phyloP scores from a whole-genome alignment of 805 yeast genomes.

The Spathaspora gorwiae region DNA sequence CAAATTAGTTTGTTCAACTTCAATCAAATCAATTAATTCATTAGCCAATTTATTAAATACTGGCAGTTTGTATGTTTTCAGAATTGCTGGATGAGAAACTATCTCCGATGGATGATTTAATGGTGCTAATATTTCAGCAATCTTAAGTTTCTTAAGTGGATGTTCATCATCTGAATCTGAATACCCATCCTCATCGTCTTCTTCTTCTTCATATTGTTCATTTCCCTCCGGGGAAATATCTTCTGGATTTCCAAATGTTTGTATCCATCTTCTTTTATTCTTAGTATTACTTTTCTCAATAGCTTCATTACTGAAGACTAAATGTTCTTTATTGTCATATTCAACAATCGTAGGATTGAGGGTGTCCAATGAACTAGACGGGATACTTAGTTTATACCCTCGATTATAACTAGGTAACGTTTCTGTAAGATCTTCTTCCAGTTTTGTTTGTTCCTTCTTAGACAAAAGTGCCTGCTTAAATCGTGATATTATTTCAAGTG shows the following conservation, averaged over 20 bases:
- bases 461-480: conserved; percentile 32
- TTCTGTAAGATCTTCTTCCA: conserved; percentile 7
- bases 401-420: conserved; percentile 14
- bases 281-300: conserved; percentile 23
- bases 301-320: conserved; percentile 33
- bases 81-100: conserved; percentile 62
- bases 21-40: conserved; percentile 73
- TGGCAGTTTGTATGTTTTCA: conserved; percentile 55
- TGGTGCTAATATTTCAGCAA: conserved; percentile 62
- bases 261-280: conserved; percentile 35
- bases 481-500: conserved; percentile 33
- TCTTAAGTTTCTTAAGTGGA: conserved; percentile 25
- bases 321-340: conserved; percentile 30
- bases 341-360: conserved; percentile 34
- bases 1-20: conserved; percentile 76
- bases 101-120: conserved; percentile 78
- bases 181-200: conserved; percentile 11
- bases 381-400: conserved; percentile 23
- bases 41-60: conserved; percentile 54
- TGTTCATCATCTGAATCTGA: conserved; percentile 17
- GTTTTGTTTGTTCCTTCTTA: not conserved
- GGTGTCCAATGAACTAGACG: conserved; percentile 8
- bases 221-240: conserved; percentile 15
- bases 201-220: conserved; percentile 10
- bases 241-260: conserved; percentile 15